Conservation (phyloP, 176 grass and related monocot species). For the Triticum timopheevii region DNA sequence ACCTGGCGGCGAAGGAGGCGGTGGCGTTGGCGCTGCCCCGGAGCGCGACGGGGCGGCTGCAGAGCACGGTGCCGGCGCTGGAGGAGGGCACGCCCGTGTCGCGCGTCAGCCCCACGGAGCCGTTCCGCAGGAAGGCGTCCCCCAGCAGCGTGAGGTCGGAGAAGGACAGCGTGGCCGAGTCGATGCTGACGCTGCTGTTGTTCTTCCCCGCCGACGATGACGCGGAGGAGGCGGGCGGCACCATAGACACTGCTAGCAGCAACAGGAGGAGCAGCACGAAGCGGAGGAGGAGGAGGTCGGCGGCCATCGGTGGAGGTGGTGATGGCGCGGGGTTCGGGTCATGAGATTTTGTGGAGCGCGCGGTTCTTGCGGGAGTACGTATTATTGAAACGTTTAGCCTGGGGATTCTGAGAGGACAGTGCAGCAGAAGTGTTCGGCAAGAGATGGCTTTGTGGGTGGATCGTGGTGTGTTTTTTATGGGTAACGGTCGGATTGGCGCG, state of each 20-base stretch:
- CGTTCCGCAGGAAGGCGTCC: conserved; percentile 79
- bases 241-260: background rate
- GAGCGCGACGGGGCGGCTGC: conserved; percentile 54
- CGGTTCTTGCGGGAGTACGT: background rate
- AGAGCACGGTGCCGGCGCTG: conserved; percentile 70
- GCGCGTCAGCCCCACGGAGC: conserved; percentile 67
- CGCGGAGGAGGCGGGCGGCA: background rate
- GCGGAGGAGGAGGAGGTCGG: background rate
- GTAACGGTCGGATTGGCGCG: conserved; percentile 69
- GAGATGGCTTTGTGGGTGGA: background rate
- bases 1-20: conserved; percentile 68
- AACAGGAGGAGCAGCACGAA: background rate
- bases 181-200: conserved; percentile 40
- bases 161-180: conserved; percentile 74
- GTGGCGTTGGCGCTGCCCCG: background rate
- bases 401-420: background rate
- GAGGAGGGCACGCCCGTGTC: conserved; percentile 79
- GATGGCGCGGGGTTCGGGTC: background rate
- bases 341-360: conserved; percentile 18
- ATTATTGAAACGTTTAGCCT: conserved; percentile 3
- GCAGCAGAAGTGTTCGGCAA: background rate
- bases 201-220: background rate
- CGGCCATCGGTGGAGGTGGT: conserved; percentile 18
- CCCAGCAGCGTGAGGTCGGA: conserved; percentile 79
- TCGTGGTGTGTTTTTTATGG: conserved; percentile 15